These are phyloP conservation scores for Chondrus crispus DNA, from an alignment of 23 red algal species.

Conservation along the genomic window DNA sequence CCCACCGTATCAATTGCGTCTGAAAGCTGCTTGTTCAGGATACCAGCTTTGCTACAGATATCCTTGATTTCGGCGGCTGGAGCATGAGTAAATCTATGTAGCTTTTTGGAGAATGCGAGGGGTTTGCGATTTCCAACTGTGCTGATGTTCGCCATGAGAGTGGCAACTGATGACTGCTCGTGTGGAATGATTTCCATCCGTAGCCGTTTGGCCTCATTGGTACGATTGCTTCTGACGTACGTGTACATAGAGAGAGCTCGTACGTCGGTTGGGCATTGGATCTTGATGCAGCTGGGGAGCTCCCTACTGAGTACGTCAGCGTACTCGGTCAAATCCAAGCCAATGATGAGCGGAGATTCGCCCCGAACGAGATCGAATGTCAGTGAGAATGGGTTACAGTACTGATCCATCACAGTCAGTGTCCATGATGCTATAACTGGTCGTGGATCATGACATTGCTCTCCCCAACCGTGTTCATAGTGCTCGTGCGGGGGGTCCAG, in stretches of 20 bases:
- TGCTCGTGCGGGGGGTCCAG: neutral
- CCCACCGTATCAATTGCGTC: neutral
- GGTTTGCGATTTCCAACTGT: neutral
- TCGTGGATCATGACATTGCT: neutral
- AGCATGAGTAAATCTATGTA: constrained; percentile 31
- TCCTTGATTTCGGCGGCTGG: neutral
- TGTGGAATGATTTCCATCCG: neutral
- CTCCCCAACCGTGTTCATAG: constrained; percentile 19
- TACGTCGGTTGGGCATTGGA: neutral
- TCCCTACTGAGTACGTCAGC: neutral
- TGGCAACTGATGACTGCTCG: neutral
- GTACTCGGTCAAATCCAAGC: neutral
- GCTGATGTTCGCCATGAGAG: neutral
- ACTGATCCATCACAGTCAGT: neutral
- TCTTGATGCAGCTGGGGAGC: neutral
- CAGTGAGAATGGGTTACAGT: neutral
- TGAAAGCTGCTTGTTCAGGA: neutral
- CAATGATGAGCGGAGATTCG: neutral
- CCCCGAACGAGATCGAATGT: neutral
- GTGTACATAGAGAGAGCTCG: neutral
- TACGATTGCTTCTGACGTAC: neutral
- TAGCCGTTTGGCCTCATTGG: neutral
- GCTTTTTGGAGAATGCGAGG: neutral
- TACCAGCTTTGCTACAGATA: neutral
- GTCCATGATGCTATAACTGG: neutral